A percentile compares a stretch with the other conserved stretches of the same genome.
phyloP scores from a whole-genome alignment of 78 protist genomes.

The Dictyostelium citrinum region DNA sequence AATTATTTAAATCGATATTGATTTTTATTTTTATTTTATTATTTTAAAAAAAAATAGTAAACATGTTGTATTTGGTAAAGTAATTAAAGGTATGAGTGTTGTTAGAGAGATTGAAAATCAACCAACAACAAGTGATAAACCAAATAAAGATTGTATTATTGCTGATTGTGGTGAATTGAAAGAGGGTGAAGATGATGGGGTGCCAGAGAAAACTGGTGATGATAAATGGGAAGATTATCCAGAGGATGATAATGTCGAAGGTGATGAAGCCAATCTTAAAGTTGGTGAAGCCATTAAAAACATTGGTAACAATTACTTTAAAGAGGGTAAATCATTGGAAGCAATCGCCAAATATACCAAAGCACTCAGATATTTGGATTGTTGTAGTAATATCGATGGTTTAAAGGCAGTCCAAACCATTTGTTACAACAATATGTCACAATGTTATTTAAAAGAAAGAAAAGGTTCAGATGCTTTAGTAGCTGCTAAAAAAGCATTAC shows the following conservation, averaged over 20 bases:
- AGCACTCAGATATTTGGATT: conserved; percentile 62
- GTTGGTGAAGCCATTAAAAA: conserved; percentile 61
- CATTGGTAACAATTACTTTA: conserved; percentile 56
- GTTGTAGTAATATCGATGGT: conserved; percentile 27
- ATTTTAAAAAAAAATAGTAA: background rate
- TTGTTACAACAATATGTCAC: conserved; percentile 45
- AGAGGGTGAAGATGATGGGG: conserved; percentile 68
- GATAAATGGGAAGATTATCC: conserved; percentile 60
- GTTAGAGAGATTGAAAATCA: conserved; percentile 84
- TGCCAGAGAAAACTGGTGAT: conserved; percentile 23
- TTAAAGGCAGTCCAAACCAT: background rate
- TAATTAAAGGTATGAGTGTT: conserved; percentile 86
- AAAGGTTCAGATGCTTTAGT: background rate
- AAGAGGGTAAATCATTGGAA: background rate
- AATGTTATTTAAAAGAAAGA: conserved; percentile 4
- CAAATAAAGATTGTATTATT: conserved; percentile 52
- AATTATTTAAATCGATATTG: too few relatives aligned
- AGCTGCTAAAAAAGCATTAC: background rate
- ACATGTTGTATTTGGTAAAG: conserved; percentile 99
- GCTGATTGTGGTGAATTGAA: conserved; percentile 77
- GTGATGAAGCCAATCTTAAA: conserved; percentile 27
- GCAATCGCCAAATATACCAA: conserved; percentile 62
- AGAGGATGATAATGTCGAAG: conserved; percentile 24
- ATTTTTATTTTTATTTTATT: background rate
- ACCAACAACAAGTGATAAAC: conserved; percentile 67